Conservation (phyloP, 306 rosid species). For the Datisca glomerata region DNA sequence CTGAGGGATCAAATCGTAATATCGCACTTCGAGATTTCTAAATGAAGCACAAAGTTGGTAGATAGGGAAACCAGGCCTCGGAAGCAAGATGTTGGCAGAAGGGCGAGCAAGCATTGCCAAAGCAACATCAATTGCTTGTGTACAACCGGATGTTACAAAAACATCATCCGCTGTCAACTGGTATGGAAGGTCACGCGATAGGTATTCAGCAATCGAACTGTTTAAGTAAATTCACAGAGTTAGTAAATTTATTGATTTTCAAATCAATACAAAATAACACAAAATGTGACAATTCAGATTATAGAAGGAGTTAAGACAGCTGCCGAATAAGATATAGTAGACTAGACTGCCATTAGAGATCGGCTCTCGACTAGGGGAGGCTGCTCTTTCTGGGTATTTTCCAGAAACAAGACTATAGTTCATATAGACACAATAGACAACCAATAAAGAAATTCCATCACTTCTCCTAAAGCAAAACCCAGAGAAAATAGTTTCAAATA, state of each 20-base stretch:
- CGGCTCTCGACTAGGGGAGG: not conserved
- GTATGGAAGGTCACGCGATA: conserved; percentile 83
- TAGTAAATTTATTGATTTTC: not conserved
- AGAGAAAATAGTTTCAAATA: no score
- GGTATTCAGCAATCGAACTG: conserved; percentile 78
- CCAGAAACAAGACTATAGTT: no score
- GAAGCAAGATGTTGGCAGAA: conserved; percentile 76
- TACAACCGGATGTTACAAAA: conserved; percentile 84
- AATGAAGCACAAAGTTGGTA: conserved; percentile 77
- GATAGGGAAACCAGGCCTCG: conserved; percentile 92
- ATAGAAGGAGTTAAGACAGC: not conserved
- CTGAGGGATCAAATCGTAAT: conserved; percentile 63
- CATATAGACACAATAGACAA: no score
- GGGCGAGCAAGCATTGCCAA: conserved; percentile 77
- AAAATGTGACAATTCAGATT: not conserved
- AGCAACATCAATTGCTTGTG: conserved; percentile 93
- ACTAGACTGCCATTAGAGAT: not conserved
- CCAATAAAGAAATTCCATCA: no score
- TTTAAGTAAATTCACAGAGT: conserved; percentile 5
- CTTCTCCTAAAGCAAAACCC: no score
- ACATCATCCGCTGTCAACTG: conserved; percentile 69
- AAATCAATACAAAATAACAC: no score
- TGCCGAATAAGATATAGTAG: not conserved
- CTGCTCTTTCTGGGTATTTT: not conserved
- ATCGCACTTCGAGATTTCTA: conserved; percentile 62